Percentiles rank a stretch among this genome's conserved stretches.
Conservation (phyloP, 2,329 filamentous ascomycete genomes). For the Trichocomaceae sp. region DNA sequence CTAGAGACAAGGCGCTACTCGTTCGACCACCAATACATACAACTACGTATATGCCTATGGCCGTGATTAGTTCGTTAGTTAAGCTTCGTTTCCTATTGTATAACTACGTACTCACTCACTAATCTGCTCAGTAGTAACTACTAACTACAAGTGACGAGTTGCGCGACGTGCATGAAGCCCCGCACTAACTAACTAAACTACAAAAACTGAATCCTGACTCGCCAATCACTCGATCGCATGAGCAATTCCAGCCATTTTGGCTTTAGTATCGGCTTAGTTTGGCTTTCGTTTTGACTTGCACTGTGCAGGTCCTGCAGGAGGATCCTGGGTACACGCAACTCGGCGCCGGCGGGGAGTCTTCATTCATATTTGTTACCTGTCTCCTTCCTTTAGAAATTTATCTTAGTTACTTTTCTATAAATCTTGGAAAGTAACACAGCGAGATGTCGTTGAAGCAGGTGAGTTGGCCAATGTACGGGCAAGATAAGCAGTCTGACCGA, state of each 20-base stretch:
- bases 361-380: not conserved
- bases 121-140: not conserved
- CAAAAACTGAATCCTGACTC: not conserved
- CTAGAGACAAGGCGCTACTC: no score
- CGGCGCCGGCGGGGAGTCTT: not conserved
- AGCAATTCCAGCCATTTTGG: not conserved
- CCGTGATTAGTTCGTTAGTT: no score
- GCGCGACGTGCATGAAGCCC: constrained; percentile 8
- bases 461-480: constrained; percentile 17
- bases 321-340: not conserved
- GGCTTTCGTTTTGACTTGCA: not conserved
- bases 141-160: not conserved
- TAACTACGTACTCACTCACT: not conserved
- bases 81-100: not conserved
- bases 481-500: not conserved
- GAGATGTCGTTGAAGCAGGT: constrained; percentile 58
- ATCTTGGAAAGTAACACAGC: not conserved
- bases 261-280: no score
- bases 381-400: not conserved
- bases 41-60: no score
- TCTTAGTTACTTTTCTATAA: no score
- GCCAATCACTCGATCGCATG: not conserved
- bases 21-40: no score
- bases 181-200: constrained; percentile 1
- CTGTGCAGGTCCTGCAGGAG: not conserved